Conservation (phyloP, 495 filamentous ascomycete genomes). For the Cladorrhinum samala region DNA sequence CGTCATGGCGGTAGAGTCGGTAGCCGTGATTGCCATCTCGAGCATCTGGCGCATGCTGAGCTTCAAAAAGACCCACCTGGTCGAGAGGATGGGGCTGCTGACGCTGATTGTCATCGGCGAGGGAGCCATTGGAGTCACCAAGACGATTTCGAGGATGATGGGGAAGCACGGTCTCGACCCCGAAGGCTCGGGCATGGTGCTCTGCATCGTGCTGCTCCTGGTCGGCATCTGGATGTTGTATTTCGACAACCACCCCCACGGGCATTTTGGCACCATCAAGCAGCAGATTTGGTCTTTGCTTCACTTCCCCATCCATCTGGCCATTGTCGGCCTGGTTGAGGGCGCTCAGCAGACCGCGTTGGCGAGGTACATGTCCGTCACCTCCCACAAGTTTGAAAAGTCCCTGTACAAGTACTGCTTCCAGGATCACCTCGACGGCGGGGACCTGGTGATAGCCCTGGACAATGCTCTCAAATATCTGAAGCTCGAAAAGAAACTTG, state of each 20-base stretch:
- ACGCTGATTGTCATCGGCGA: conserved; percentile 67
- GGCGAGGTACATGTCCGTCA: conserved; percentile 18
- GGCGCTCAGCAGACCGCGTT: conserved; percentile 39
- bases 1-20: conserved; percentile 49
- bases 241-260: conserved; percentile 50
- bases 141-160: conserved; percentile 28
- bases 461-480: conserved; percentile 7
- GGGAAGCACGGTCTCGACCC: conserved; percentile 5
- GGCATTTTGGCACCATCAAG: conserved; percentile 47
- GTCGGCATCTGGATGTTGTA: conserved; percentile 55
- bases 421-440: conserved; percentile 26
- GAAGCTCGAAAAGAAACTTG: conserved; percentile 19
- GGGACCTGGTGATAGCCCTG: conserved; percentile 10
- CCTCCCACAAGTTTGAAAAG: conserved; percentile 8
- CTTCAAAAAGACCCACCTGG: conserved; percentile 60
- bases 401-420: conserved; percentile 13
- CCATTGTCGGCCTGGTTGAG: conserved; percentile 56
- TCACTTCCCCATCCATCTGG: conserved; percentile 62
- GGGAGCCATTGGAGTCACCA: conserved; percentile 44
- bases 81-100: conserved; percentile 59
- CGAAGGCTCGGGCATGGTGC: conserved; percentile 19
- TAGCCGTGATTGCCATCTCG: conserved; percentile 49
- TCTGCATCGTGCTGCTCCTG: conserved; percentile 30
- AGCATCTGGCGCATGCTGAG: conserved; percentile 49
- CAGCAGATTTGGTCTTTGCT: conserved; percentile 59